Conservation (phyloP, 371 early-diverging fungal genomes). For the Mucor indicus region DNA sequence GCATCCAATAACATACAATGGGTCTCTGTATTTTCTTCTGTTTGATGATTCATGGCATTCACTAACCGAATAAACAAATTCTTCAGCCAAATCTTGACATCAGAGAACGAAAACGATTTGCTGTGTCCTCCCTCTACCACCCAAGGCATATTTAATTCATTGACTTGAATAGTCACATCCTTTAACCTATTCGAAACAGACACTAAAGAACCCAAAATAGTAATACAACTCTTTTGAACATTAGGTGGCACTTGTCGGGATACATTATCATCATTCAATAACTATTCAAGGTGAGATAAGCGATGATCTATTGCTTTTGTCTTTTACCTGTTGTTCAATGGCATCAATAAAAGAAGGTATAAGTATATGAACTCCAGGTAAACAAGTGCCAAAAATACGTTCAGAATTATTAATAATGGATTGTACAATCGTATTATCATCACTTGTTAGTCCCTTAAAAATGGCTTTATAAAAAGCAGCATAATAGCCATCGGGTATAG, state of each 20-base stretch:
- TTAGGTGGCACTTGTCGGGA: constrained; percentile 17
- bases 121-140: constrained; percentile 9
- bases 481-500: constrained; percentile 52
- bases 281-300: constrained; percentile 7
- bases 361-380: constrained; percentile 69
- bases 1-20: constrained; percentile 60
- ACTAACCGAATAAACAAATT: constrained; percentile 46
- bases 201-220: constrained; percentile 40
- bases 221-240: constrained; percentile 40
- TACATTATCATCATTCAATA: constrained; percentile 23
- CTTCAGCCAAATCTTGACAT: constrained; percentile 48
- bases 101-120: constrained; percentile 22
- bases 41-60: constrained; percentile 26
- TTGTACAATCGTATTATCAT: constrained; percentile 50
- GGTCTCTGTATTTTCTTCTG: constrained; percentile 40
- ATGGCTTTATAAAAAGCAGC: constrained; percentile 67
- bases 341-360: constrained; percentile 64
- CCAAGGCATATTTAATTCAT: constrained; percentile 20
- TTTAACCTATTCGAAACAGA: constrained; percentile 38
- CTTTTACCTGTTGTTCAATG: constrained; percentile 53
- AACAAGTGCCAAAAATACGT: constrained; percentile 56
- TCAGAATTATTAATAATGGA: constrained; percentile 67
- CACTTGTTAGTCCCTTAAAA: constrained; percentile 60
- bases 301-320: neutral
- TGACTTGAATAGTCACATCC: constrained; percentile 22